Evolutionary conservation across 495 filamentous ascomycete species (phyloP), one percentile per base, ranked within the genome.

Genomic region (Elasticomyces elasticus): DNA sequence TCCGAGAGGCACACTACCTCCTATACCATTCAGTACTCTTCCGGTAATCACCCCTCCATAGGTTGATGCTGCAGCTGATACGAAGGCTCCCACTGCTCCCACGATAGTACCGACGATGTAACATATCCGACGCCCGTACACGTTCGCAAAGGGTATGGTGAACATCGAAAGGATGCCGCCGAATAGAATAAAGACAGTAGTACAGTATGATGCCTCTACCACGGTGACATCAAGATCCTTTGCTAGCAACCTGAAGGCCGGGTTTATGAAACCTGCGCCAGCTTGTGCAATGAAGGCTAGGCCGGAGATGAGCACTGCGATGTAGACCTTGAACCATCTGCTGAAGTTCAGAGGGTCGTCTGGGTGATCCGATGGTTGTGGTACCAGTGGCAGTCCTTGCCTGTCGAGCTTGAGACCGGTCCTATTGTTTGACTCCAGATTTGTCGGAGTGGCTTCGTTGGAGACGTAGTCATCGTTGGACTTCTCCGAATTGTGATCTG

Each of bases 51-150:
- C 31, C 17, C 46, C 47, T 6, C 45, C 51, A 25, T 59, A 59
- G 12, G 44, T 54, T 13, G 25, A 28, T 11, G 44, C 51, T 4
- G 20, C 25, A 20, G 35, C 51, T 6, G 28, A 25, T 17, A 41
- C 44, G 27, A 55, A 49, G 9, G 13, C 15, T 1, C 31, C 19
- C 12, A 25, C 65, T 15, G 69, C 64, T 15, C 67, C 63, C 25
- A 76, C 42, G 7, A 64, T 59, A 5, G 62, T 66, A 11, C 62
- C 56, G 22, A 70, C 48, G 24, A 72, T 51, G 51, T 62, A 69
- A 10, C 71, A 56, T 3, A 64, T 62, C 22, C 71, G 57, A 24
- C 71, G 63, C 23, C 71, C 71, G 54, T 69, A 67, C 10, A 57
- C 47, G 42, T 68, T 66, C 22, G 62, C 43, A 0, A 72, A 40